Base-by-base conservation (phyloP, 768 basidiomycete species). In the Termitomyces sp. region DNA sequence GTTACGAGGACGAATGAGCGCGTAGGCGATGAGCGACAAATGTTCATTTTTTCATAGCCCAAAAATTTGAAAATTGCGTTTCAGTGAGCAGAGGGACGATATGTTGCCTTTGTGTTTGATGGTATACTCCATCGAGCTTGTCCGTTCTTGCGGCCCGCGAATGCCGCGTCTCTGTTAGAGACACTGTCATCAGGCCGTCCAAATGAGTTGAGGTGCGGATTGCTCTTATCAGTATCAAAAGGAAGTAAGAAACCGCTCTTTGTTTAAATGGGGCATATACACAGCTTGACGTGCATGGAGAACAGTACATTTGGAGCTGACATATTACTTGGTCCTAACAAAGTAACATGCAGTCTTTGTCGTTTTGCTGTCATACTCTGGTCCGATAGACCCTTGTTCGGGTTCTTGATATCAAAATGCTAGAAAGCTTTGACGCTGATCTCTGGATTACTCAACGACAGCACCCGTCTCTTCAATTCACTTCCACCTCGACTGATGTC, bases 1-100 rank as follows among this genome's bases (percentile, higher is more conserved):
- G 90, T 30, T 93, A 90, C 63, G 90, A 90, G 30, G 91, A 90
- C 64, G 68, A 76, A 57, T 73, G 62, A 57, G 57, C 51, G 6
- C 15, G 32, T 40, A 46, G 45, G 5, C 17, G 28, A 19, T 8
- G 19, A 17, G 5, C 17, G 28, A 19, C 10, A 14, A 17, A 11
- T 44, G 32, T 45, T 32, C 43, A 9, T 22, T 28, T 14, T n/a
- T 24, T 21, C 12, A 8, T 19, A 19, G 22, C 21, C 34, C 15
- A 38, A 38, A 51, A 52, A n/a, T n/a, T n/a, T n/a, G n/a, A n/a
- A 26, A 52, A 15, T 5, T 8, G 24, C 37, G 43, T 12, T 24
- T 8, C 9, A 45, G 43, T 43, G 22, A 53, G 34, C 42, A 34
- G 21, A 35, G 24, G 9, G 21, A 35, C 4, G 50, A 32, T n/a